These are phyloP conservation scores for Raphanus sativus DNA, from an alignment of 345 rosid species.

Conservation along the genomic window DNA sequence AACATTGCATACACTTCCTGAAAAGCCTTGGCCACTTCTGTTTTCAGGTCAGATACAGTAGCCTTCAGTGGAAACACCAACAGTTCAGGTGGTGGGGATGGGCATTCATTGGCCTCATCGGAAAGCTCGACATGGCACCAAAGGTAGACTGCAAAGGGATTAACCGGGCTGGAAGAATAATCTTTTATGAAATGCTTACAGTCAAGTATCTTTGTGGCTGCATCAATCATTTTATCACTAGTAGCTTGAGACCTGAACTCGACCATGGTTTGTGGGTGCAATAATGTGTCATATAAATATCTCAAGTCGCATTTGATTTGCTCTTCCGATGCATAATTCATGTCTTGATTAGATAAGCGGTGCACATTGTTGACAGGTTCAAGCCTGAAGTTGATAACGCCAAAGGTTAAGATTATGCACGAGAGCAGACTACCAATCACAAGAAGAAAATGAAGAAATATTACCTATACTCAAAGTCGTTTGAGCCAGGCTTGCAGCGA, in stretches of 20 bases:
- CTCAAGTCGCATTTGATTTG: slow-evolving; percentile 51
- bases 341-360: slow-evolving; percentile 28
- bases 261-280: slow-evolving; percentile 49
- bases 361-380: slow-evolving; percentile 30
- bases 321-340: slow-evolving; percentile 46
- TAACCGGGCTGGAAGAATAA: slow-evolving; percentile 26
- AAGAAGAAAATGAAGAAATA: background rate
- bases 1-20: slow-evolving; percentile 71
- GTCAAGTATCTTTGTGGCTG: slow-evolving; percentile 62
- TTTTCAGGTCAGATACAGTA: slow-evolving; percentile 57
- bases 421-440: background rate
- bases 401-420: background rate
- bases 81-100: slow-evolving; percentile 55
- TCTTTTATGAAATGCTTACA: slow-evolving; percentile 76
- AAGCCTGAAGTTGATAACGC: slow-evolving; percentile 43
- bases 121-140: slow-evolving; percentile 57
- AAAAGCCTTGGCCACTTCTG: slow-evolving; percentile 53
- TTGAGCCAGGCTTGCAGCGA: slow-evolving; percentile 41
- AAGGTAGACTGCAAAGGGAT: slow-evolving; percentile 40
- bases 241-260: slow-evolving; percentile 40
- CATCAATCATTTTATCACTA: slow-evolving; percentile 42
- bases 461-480: slow-evolving; percentile 65
- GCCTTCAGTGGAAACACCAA: slow-evolving; percentile 55
- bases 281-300: slow-evolving; percentile 52
- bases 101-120: slow-evolving; percentile 50